Conservation (phyloP, 2,329 filamentous ascomycete species). For the Acarospora socialis region DNA sequence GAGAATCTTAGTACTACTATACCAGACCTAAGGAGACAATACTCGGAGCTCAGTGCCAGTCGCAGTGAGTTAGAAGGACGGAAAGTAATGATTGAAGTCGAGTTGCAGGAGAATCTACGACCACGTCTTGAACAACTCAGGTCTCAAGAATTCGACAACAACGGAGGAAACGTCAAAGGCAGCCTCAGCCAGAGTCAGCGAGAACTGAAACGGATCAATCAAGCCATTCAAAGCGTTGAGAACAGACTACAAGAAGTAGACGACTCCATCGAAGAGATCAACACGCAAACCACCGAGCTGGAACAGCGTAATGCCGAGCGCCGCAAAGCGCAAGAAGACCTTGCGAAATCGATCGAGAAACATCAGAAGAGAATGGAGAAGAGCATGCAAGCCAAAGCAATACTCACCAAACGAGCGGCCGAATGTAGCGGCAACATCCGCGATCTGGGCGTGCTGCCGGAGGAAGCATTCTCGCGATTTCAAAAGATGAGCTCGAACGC, state of each 20-base stretch:
- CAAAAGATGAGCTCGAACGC: constrained; percentile 65
- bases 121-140: constrained; percentile 78
- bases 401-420: constrained; percentile 59
- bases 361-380: constrained; percentile 86
- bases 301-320: constrained; percentile 47
- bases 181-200: constrained; percentile 38
- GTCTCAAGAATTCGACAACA: constrained; percentile 55
- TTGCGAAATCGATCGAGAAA: constrained; percentile 64
- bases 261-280: constrained; percentile 48
- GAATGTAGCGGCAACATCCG: constrained; percentile 82
- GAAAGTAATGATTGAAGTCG: constrained; percentile 73
- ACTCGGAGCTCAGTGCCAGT: constrained; percentile 57
- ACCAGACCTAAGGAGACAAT: constrained; percentile 61
- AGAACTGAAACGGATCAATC: constrained; percentile 65
- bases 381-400: constrained; percentile 74
- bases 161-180: constrained; percentile 26
- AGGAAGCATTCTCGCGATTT: constrained; percentile 88
- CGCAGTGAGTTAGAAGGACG: constrained; percentile 64
- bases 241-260: constrained; percentile 62
- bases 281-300: constrained; percentile 40
- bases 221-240: constrained; percentile 52
- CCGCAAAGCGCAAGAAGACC: constrained; percentile 58
- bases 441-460: constrained; percentile 80
- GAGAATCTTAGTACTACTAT: constrained; percentile 54
- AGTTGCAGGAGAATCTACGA: constrained; percentile 77